Evolutionary conservation across 768 basidiomycete genomes (phyloP), one percentile per base, ranked within the genome.

Genomic region (Boletus pseudopeckii): DNA sequence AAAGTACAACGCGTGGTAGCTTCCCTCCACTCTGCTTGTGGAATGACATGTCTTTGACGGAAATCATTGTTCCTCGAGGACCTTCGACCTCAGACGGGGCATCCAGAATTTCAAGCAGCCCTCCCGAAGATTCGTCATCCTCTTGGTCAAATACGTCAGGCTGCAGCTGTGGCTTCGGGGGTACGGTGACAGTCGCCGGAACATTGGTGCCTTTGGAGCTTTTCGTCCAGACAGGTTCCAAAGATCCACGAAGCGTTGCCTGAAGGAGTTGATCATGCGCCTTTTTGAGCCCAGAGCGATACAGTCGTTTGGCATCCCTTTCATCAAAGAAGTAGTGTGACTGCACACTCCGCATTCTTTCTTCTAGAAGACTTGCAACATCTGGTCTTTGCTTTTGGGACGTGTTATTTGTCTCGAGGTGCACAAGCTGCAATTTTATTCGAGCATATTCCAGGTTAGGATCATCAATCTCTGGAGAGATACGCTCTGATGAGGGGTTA

Each of bases 21-120:
- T 83, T 85, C 34, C 90, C 88, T 36, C 90, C 85, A 77, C 85
- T 86, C 63, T 90, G 83, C 71, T 90, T 96, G 2, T 92, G 89
- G 24, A 92, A 74, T 2, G 82, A 65, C 85, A 98, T 87, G 55
- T 93, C 84, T 26, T 85, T 77, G 57, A 86, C 64, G 26, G 59
- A 68, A 44, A 88, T 72, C 6, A 77, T 78, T 9, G 72, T 75
- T 14, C 86, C 88, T 48, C 76, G 68, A 10, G 75, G 68, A 18
- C 80, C 82, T n/a, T 77, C 76, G 57, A 81, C 81, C n/a, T 75
- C 79, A 7, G 73, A 65, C 13, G 85, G 81, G 48, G 78, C 77
- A 22, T 94, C 88, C 42, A 96, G 75, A 46, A 94, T 73, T 38
- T 81, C 86, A 52, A 94, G 79, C 32, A 97, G 72, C 15, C 92